Percentiles rank a stretch among this genome's conserved stretches.
phyloP scores from a whole-genome alignment of 2,329 filamentous ascomycete species.

The Achaetomium macrosporum region DNA sequence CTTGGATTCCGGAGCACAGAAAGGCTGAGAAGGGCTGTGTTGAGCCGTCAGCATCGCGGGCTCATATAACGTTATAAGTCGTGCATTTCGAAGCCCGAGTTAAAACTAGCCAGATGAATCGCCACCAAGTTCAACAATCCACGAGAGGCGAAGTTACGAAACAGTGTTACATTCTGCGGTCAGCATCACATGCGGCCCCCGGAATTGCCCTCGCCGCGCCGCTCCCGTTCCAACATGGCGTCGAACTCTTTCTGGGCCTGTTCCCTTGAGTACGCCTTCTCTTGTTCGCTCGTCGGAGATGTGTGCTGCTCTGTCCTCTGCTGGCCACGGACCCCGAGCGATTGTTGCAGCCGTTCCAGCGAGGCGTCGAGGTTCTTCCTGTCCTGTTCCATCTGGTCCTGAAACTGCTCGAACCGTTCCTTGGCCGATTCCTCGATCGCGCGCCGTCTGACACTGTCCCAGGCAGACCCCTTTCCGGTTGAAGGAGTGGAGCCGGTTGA shows the following conservation, averaged over 20 bases:
- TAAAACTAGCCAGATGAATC: too few species aligned
- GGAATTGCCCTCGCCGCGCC: conserved; percentile 7
- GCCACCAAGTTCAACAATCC: too few species aligned
- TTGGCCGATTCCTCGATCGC: conserved; percentile 10
- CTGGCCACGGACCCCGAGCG: too few species aligned
- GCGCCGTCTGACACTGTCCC: conserved; percentile 22
- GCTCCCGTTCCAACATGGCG: conserved; percentile 27
- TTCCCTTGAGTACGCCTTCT: conserved; percentile 21
- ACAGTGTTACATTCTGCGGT: neutral
- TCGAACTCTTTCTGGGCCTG: conserved; percentile 28
- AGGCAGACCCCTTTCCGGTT: conserved; percentile 14
- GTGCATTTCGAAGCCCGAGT: too few species aligned
- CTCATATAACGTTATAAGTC: too few species aligned
- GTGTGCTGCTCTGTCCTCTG: conserved; percentile 7
- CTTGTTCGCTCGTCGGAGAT: conserved; percentile 17
- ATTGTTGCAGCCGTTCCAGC: too few species aligned
- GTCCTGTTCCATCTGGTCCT: neutral
- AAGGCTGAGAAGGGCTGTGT: too few species aligned
- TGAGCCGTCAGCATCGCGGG: too few species aligned
- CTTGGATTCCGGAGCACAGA: too few species aligned
- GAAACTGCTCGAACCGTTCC: neutral
- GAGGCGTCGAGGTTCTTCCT: too few species aligned
- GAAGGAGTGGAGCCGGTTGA: neutral
- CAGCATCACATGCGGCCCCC: neutral
- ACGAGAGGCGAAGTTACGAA: neutral